Conservation (phyloP, 805 yeast species). For the Teunomyces tritomae region DNA sequence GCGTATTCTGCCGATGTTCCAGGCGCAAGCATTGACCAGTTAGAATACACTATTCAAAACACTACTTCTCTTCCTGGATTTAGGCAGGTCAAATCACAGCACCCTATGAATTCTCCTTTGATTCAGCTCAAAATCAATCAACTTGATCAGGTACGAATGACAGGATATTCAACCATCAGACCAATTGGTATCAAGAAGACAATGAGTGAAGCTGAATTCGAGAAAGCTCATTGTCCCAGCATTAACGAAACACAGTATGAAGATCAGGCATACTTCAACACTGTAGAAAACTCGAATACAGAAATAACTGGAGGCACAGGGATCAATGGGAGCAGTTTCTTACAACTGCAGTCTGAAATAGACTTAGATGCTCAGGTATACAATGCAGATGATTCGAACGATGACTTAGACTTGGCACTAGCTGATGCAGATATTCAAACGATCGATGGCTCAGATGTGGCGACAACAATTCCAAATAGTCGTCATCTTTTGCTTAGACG, state of each 20-base stretch:
- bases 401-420: conserved; percentile 4
- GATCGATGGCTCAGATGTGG: not conserved
- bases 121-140: conserved; percentile 18
- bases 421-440: not conserved
- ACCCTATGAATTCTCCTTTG: conserved; percentile 14
- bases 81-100: conserved; percentile 8
- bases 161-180: conserved; percentile 33
- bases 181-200: conserved; percentile 42
- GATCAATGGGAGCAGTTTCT: conserved; percentile 8
- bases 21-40: conserved; percentile 14
- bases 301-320: conserved; percentile 10
- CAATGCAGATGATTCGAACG: conserved; percentile 36
- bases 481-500: not conserved
- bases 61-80: conserved; percentile 8
- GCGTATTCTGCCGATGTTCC: conserved; percentile 50
- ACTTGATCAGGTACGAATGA: conserved; percentile 26
- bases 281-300: conserved; percentile 21
- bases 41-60: conserved; percentile 22
- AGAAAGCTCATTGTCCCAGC: conserved; percentile 13
- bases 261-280: conserved; percentile 17
- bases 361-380: conserved; percentile 50
- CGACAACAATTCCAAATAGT: conserved; percentile 1
- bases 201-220: conserved; percentile 37
- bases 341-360: conserved; percentile 11
- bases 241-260: conserved; percentile 12